phyloP scores from a whole-genome alignment of 441 rosid genomes.

The California macrophylla region DNA sequence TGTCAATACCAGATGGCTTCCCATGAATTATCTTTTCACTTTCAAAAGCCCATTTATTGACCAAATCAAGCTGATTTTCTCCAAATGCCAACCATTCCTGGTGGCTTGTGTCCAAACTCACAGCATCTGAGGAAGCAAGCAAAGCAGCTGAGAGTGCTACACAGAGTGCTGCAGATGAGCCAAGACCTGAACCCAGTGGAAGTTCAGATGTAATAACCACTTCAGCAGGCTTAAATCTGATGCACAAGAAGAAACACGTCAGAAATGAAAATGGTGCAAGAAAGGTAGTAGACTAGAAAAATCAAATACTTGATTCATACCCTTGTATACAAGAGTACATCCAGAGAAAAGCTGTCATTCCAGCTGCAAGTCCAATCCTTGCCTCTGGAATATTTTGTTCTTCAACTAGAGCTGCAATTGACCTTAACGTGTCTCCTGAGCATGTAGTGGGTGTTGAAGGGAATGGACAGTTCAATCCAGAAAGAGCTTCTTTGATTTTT shows the following conservation, averaged over 20 bases:
- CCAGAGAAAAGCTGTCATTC: constrained; percentile 75
- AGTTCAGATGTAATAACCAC: constrained; percentile 66
- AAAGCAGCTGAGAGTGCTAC: constrained; percentile 74
- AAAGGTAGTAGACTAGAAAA: constrained; percentile 6
- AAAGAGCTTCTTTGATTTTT: constrained; percentile 43
- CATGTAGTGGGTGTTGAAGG: constrained; percentile 46
- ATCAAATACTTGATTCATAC: constrained; percentile 29
- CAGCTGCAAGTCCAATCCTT: constrained; percentile 53
- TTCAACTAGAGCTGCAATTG: constrained; percentile 44
- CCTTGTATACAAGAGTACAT: constrained; percentile 72
- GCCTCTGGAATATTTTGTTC: constrained; percentile 65
- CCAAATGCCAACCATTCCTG: constrained; percentile 43
- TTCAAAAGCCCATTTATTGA: constrained; percentile 88
- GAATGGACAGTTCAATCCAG: constrained; percentile 31
- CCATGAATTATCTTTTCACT: constrained; percentile 95
- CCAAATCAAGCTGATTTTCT: constrained; percentile 50
- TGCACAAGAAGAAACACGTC: constrained; percentile 5
- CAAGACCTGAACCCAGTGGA: constrained; percentile 80
- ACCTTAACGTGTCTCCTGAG: constrained; percentile 36
- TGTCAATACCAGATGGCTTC: constrained; percentile 90
- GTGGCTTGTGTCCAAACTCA: constrained; percentile 29
- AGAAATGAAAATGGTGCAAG: constrained; percentile 12
- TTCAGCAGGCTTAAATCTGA: constrained; percentile 64
- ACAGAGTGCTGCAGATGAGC: constrained; percentile 80
- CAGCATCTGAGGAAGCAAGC: constrained; percentile 38